These are phyloP conservation scores for Claviceps africana DNA, from an alignment of 2,329 filamentous ascomycete genomes.

Conservation along the genomic window DNA sequence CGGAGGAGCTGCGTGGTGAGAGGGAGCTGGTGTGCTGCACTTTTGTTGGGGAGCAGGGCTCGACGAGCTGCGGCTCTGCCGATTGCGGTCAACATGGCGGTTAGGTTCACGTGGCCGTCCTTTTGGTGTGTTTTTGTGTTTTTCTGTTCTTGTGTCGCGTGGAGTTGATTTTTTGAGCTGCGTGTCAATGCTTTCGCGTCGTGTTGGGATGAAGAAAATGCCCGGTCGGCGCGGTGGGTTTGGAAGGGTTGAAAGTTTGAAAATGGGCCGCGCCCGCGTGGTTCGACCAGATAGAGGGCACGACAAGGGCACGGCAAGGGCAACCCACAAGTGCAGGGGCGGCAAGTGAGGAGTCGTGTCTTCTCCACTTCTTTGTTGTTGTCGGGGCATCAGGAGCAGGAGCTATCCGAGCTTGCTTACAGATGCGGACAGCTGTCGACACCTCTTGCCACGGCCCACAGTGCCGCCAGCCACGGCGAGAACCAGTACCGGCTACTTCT, in stretches of 20 bases:
- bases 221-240: no score
- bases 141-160: not conserved
- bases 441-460: not conserved
- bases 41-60: slow-evolving; percentile 10
- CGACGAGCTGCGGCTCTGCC: slow-evolving; percentile 25
- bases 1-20: slow-evolving; percentile 7
- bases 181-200: not conserved
- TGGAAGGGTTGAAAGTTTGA: not conserved
- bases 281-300: not conserved
- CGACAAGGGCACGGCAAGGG: no score
- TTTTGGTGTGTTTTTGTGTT: not conserved
- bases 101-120: not conserved
- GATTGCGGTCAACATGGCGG: slow-evolving; percentile 28
- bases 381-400: not conserved
- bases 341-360: not conserved
- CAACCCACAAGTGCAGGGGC: not conserved
- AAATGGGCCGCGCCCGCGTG: not conserved
- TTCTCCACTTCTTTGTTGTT: not conserved
- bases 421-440: not conserved
- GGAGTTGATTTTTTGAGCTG: not conserved
- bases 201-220: no score
- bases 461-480: not conserved
- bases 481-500: not conserved
- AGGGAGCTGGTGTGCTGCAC: slow-evolving; percentile 8
- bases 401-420: not conserved